Evolutionary conservation across 306 rosid species (phyloP), one percentile per base, ranked within the genome.

Genomic region (Castanea mollissima): DNA sequence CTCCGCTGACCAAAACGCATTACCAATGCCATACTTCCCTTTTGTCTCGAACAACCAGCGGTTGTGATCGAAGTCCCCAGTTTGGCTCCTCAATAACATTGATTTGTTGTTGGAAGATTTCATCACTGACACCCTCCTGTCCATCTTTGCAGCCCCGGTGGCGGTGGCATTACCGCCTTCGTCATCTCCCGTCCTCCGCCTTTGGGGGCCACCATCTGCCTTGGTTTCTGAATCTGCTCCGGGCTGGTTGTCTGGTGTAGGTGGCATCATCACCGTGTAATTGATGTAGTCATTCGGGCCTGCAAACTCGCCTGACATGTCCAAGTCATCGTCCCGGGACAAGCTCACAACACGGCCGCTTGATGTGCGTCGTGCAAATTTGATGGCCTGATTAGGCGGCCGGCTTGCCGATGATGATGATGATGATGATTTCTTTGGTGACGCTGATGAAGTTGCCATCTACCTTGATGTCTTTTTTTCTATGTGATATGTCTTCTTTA

Each of bases 231-330:
- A 63, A 5, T 78, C 27, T 34, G 27, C 65, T n/a, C 63, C 81
- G 0, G 94, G 97, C 67, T 91, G 94, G 74, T 93, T 93, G 74
- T 93, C 98, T 0, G 97, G 98, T 23, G 98, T 93, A 2, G 89
- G 94, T 4, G 98, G 98, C 94, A 93, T 83, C 91, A 87, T 74
- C 18, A 93, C 98, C 2, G 97, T 93, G 90, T 93, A 93, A 70
- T 91, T 88, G 23, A 87, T 88, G 83, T 88, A 93, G 60, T 93
- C 96, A 71, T 80, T 84, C 80, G 82, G 92, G 6, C 87, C 83
- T 0, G 86, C 27, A 68, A 85, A 76, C 1, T 91, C 97, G 25
- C 94, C 89, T 0, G 90, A 85, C 72, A 85, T 54, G 63, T 91
- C 91, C 3, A 85, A 38, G 69, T 93, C 94, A 5, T 93, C 94